phyloP scores from a whole-genome alignment of 495 filamentous ascomycete genomes.

The Aspergillus biplanus region DNA sequence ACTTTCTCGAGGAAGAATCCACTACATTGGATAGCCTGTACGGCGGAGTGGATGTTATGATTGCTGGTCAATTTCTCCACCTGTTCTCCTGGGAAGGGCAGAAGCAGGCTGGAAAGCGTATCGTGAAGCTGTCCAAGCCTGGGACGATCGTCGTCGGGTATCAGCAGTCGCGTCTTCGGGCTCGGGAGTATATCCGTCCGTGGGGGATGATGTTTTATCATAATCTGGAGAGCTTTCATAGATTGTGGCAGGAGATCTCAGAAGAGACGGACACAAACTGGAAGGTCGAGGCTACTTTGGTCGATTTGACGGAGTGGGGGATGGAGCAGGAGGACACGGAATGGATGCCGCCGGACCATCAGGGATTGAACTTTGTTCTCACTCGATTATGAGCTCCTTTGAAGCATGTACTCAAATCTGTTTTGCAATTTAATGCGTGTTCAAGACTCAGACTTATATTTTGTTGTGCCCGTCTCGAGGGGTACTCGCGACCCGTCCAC shows the following conservation, averaged over 20 bases:
- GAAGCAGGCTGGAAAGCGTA: conserved; percentile 40
- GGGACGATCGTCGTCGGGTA: conserved; percentile 48
- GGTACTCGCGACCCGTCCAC: no score
- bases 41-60: conserved; percentile 55
- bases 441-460: no score
- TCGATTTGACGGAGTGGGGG: conserved; percentile 9
- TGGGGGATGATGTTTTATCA: conserved; percentile 41
- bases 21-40: conserved; percentile 31
- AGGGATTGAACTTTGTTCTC: conserved; percentile 11
- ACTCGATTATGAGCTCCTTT: conserved; percentile 1
- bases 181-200: conserved; percentile 11
- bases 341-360: conserved; percentile 13
- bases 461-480: no score
- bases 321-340: conserved; percentile 15
- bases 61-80: conserved; percentile 56
- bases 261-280: conserved; percentile 38
- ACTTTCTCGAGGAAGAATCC: conserved; percentile 49
- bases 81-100: conserved; percentile 56
- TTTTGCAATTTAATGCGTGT: no score
- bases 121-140: conserved; percentile 45
- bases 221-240: conserved; percentile 38
- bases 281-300: conserved; percentile 31
- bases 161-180: conserved; percentile 32
- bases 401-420: no score
- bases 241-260: conserved; percentile 51